Evolutionary conservation across 257 asterid genomes (phyloP).

Genomic region (Solanum bukasovii): DNA sequence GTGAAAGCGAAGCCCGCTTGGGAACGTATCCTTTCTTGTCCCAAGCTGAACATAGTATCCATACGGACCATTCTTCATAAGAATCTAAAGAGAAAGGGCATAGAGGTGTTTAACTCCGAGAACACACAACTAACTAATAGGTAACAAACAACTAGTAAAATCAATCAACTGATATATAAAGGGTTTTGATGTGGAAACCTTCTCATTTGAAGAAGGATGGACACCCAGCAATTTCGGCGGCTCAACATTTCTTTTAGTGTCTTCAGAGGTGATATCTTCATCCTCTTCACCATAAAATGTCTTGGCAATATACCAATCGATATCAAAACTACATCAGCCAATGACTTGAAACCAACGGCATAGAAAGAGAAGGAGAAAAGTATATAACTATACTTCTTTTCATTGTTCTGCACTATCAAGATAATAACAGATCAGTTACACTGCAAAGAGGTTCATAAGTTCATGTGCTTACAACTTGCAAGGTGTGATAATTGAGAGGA

Average conservation of each 20-base stretch:
- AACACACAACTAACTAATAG: not conserved
- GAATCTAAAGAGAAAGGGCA: conserved; percentile 35
- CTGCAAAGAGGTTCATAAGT: not conserved
- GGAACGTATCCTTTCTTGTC: conserved; percentile 71
- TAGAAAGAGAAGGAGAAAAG: not conserved
- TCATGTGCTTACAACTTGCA: not conserved
- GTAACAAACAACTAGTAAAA: not conserved
- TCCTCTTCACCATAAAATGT: conserved; percentile 66
- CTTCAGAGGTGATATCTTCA: conserved; percentile 33
- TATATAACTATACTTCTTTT: not conserved
- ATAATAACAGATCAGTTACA: not conserved
- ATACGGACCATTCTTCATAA: conserved; percentile 76
- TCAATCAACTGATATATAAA: not conserved
- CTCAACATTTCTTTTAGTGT: conserved; percentile 27
- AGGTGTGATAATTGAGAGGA: not conserved
- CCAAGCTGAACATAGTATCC: conserved; percentile 91
- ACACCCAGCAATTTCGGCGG: conserved; percentile 70
- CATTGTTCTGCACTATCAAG: not conserved
- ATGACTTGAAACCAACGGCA: not conserved
- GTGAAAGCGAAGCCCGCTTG: conserved; percentile 64
- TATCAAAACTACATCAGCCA: not conserved
- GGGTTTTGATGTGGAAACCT: conserved; percentile 28
- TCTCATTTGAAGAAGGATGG: conserved; percentile 59
- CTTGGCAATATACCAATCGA: conserved; percentile 48
- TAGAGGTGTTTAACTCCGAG: not conserved